phyloP scores from a whole-genome alignment of 495 filamentous ascomycete genomes.

The Penicillium dipodomyicola region DNA sequence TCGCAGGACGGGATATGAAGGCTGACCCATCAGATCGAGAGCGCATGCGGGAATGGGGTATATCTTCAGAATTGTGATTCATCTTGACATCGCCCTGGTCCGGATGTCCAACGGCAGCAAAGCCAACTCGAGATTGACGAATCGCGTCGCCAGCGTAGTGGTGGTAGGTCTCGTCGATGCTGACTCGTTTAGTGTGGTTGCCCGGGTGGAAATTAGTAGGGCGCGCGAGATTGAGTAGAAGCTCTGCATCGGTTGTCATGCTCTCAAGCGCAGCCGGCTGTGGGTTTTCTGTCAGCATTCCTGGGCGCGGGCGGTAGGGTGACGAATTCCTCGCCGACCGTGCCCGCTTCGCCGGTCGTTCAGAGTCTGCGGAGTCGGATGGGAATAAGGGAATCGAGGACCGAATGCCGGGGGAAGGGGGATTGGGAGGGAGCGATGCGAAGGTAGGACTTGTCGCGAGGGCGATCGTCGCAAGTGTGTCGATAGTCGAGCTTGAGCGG shows the following conservation, averaged over 20 bases:
- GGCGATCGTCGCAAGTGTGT: slow-evolving; percentile 55
- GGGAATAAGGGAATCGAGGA: slow-evolving; percentile 36
- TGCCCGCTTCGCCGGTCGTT: slow-evolving; percentile 59
- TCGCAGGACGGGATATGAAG: slow-evolving; percentile 39
- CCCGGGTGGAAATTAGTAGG: slow-evolving; percentile 38
- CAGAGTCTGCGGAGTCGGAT: slow-evolving; percentile 30
- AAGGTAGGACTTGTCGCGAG: slow-evolving; percentile 51
- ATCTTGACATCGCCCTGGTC: slow-evolving; percentile 19
- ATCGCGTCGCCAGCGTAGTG: slow-evolving; percentile 27
- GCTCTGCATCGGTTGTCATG: slow-evolving; percentile 53
- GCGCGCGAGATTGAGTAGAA: slow-evolving; percentile 49
- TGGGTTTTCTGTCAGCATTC: slow-evolving; percentile 44
- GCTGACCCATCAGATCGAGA: slow-evolving; percentile 49
- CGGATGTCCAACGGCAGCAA: slow-evolving; percentile 13
- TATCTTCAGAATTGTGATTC: slow-evolving; percentile 12
- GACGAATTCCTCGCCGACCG: slow-evolving; percentile 57
- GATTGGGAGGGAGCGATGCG: slow-evolving; percentile 35
- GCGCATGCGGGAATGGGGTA: slow-evolving; percentile 41
- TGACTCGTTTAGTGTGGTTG: slow-evolving; percentile 34
- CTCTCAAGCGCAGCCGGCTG: slow-evolving; percentile 41
- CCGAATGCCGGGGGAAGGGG: slow-evolving; percentile 33
- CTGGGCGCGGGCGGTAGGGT: slow-evolving; percentile 38
- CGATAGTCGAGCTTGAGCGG: slow-evolving; percentile 50
- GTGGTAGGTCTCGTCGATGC: slow-evolving; percentile 37
- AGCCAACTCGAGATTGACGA: slow-evolving; percentile 26